Base-by-base conservation (phyloP, 768 basidiomycete species). In the Terana coerulea region DNA sequence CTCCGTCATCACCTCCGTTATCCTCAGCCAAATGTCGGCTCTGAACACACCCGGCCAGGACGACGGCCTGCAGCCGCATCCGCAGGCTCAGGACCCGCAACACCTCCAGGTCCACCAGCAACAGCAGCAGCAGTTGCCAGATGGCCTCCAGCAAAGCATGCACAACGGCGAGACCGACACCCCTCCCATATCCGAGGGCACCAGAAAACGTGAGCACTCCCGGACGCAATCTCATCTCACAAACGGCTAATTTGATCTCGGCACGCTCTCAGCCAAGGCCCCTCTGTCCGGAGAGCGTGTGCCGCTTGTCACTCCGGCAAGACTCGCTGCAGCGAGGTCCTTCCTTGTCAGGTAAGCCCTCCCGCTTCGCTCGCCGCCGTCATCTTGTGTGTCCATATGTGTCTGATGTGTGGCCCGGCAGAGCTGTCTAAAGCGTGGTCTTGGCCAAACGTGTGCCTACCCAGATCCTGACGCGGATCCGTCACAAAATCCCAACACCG, bases 391-490 rank as follows among this genome's bases (percentile, higher is more conserved):
- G 26, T 31, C 35, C 37, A 30, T 54, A 19, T 50, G 39, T 40
- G 29, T 43, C 35, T 21, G 21, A 30, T 42, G 35, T n/a, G 35
- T 22, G 3, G 34, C 34, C 34, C 37, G 11, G 37, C 67, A 90
- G 88, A 88, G 84, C 66, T 91, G 88, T 61, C 75, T 91, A 63
- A 91, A 91, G 69, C 80, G 88, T 48, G 88, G 88, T 17, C 73
- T 89, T 48, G 88, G 84, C 24, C 67, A 75, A 2, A 66, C 76
- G 15, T 91, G 88, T 62, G 73, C 85, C 12, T 91, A 91, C 65
- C 88, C 88, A 21, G 88, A 90, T 67, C 86, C 87, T 30, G 88
- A 91, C 37, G 59, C 65, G 17, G 59, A 64, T 14, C 51, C 53
- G 26, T 60, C 64, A 39, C 56, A 63, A 34, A 53, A 51, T 53